phyloP scores from a whole-genome alignment of 2,329 filamentous ascomycete species.

The Xylariales sp. region DNA sequence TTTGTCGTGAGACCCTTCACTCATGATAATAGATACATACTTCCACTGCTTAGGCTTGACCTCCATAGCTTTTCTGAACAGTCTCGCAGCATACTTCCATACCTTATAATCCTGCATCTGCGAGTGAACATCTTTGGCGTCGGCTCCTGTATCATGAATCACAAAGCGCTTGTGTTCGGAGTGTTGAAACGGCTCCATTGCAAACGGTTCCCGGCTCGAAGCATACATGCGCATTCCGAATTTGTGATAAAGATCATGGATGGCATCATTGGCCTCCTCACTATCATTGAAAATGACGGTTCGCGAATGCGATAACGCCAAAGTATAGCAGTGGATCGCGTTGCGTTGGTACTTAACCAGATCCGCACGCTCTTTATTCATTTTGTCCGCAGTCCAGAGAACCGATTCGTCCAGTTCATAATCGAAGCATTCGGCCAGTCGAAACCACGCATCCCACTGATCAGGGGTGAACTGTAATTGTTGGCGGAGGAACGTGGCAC shows the following conservation, averaged over 20 bases:
- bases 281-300: conserved; percentile 57
- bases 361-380: conserved; percentile 84
- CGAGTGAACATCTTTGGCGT: conserved; percentile 64
- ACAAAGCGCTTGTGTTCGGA: conserved; percentile 68
- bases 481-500: conserved; percentile 80
- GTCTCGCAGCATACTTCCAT: conserved; percentile 68
- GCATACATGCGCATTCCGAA: conserved; percentile 72
- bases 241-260: conserved; percentile 69
- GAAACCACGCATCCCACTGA: conserved; percentile 91
- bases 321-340: conserved; percentile 82
- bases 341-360: conserved; percentile 80
- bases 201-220: conserved; percentile 71
- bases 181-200: conserved; percentile 70
- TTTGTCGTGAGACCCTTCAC: neutral
- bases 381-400: conserved; percentile 89
- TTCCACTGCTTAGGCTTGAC: conserved; percentile 68
- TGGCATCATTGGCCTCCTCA: conserved; percentile 59
- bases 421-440: conserved; percentile 87
- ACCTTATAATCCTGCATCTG: conserved; percentile 70
- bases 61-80: conserved; percentile 67
- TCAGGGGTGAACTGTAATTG: conserved; percentile 85
- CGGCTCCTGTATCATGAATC: conserved; percentile 61
- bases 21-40: conserved; percentile 52
- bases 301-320: conserved; percentile 68
- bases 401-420: conserved; percentile 88